These are phyloP conservation scores for Decorospora gaudefroyi DNA, from an alignment of 2,329 filamentous ascomycete genomes.

Conservation along the genomic window DNA sequence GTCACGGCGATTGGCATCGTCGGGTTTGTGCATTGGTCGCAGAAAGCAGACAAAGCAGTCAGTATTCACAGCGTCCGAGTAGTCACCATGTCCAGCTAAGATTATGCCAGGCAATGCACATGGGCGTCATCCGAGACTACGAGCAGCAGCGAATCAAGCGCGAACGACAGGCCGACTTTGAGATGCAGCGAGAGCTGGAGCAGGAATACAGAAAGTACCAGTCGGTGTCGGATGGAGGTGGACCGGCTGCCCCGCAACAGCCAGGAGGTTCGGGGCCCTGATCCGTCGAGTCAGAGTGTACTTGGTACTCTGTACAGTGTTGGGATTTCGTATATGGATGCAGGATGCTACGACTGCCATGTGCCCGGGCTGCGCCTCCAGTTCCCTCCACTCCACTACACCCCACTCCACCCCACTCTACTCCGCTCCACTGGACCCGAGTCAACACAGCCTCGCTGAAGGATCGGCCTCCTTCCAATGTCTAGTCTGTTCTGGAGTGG, in stretches of 20 bases:
- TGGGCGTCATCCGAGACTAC: slow-evolving; percentile 90
- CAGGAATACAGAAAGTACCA: slow-evolving; percentile 89
- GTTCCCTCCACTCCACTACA: slow-evolving; percentile 7
- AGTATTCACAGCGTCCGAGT: slow-evolving; percentile 33
- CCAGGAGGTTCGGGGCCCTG: slow-evolving; percentile 17
- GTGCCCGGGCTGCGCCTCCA: slow-evolving; percentile 19
- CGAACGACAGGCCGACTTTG: slow-evolving; percentile 92
- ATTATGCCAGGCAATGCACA: slow-evolving; percentile 79
- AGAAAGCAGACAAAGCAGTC: slow-evolving; percentile 82
- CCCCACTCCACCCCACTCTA: no score
- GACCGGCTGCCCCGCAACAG: slow-evolving; percentile 33
- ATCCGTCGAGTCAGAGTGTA: slow-evolving; percentile 1
- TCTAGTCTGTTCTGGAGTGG: no score
- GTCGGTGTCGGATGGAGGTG: slow-evolving; percentile 61
- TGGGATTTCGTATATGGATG: no score
- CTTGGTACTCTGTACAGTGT: no score
- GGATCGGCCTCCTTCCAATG: no score
- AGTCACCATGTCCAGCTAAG: slow-evolving; percentile 23
- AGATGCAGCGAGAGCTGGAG: slow-evolving; percentile 84
- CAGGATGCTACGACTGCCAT: slow-evolving; percentile 14
- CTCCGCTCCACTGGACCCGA: slow-evolving; percentile 8
- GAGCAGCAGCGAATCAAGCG: slow-evolving; percentile 89
- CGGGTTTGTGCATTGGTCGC: slow-evolving; percentile 84
- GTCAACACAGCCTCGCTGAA: slow-evolving; percentile 14
- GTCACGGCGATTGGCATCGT: slow-evolving; percentile 77